Evolutionary conservation across 768 basidiomycete species (phyloP).

Genomic region (Amanita polypyramis): DNA sequence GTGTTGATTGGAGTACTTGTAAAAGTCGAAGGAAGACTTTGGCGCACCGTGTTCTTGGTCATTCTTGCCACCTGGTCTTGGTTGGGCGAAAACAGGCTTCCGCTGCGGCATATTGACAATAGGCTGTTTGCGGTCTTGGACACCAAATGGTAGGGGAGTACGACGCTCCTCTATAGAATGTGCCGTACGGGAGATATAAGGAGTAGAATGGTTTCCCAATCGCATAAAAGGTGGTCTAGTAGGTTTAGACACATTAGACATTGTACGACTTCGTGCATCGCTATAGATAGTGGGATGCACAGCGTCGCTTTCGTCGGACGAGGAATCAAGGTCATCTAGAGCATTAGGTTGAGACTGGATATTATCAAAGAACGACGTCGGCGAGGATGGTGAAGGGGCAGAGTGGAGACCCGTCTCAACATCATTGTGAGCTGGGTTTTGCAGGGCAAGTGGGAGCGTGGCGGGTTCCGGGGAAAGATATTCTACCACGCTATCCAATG

Average conservation of each 20-base stretch:
- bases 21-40: constrained; percentile 33
- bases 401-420: constrained; percentile 40
- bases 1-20: constrained; percentile 33
- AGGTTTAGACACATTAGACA: constrained; percentile 23
- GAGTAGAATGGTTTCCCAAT: constrained; percentile 61
- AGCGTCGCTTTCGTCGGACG: constrained; percentile 36
- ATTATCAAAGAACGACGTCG: constrained; percentile 66
- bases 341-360: constrained; percentile 62
- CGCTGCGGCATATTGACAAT: constrained; percentile 40
- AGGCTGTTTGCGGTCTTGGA: constrained; percentile 32
- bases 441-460: constrained; percentile 32
- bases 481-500: constrained; percentile 20
- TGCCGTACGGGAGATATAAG: constrained; percentile 38
- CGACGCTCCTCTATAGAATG: constrained; percentile 10
- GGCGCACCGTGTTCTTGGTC: constrained; percentile 25
- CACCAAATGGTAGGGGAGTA: constrained; percentile 17
- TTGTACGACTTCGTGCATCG: constrained; percentile 20
- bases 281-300: constrained; percentile 13
- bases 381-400: constrained; percentile 54
- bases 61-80: constrained; percentile 19
- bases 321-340: constrained; percentile 64
- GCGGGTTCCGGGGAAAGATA: constrained; percentile 32
- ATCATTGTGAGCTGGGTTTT: constrained; percentile 34
- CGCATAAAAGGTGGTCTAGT: constrained; percentile 42
- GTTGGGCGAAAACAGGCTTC: constrained; percentile 36